These are phyloP conservation scores for Nakazawaea ishiwadae DNA, from an alignment of 805 yeast species.

Conservation along the genomic window DNA sequence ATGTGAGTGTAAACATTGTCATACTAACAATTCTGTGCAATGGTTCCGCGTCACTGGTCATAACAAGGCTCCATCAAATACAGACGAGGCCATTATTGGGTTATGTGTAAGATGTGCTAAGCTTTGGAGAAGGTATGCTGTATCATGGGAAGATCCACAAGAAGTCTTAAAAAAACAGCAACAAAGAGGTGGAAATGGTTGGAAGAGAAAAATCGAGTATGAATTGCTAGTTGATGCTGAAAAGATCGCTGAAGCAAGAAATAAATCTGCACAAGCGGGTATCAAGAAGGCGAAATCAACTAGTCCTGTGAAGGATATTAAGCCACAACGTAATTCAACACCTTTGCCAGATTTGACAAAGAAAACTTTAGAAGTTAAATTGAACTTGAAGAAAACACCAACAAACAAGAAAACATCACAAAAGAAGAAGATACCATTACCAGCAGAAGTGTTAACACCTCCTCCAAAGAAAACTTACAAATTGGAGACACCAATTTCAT, in stretches of 20 bases:
- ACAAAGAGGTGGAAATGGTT: conserved; percentile 42
- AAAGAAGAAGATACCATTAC: conserved; percentile 2
- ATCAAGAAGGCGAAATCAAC: neutral
- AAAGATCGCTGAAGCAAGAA: conserved; percentile 43
- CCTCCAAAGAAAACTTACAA: conserved; percentile 17
- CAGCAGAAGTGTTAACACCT: conserved; percentile 11
- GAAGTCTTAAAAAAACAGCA: conserved; percentile 51
- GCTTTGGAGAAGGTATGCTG: conserved; percentile 87
- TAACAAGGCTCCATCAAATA: conserved; percentile 30
- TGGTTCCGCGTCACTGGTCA: conserved; percentile 76
- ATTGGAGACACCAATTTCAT: conserved; percentile 3
- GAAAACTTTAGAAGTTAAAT: conserved; percentile 9
- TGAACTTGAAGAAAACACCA: conserved; percentile 6
- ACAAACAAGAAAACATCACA: conserved; percentile 9
- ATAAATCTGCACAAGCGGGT: conserved; percentile 4
- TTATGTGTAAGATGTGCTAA: conserved; percentile 85
- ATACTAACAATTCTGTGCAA: conserved; percentile 44
- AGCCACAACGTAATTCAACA: too few relatives aligned
- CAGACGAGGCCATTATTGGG: conserved; percentile 41
- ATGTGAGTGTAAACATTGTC: conserved; percentile 72
- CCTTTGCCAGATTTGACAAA: neutral
- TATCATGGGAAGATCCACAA: conserved; percentile 76
- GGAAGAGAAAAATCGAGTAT: conserved; percentile 60
- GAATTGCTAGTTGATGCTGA: conserved; percentile 65
- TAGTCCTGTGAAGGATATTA: neutral